Evolutionary conservation across 768 basidiomycete genomes (phyloP).

Genomic region (Ramaria sp.): DNA sequence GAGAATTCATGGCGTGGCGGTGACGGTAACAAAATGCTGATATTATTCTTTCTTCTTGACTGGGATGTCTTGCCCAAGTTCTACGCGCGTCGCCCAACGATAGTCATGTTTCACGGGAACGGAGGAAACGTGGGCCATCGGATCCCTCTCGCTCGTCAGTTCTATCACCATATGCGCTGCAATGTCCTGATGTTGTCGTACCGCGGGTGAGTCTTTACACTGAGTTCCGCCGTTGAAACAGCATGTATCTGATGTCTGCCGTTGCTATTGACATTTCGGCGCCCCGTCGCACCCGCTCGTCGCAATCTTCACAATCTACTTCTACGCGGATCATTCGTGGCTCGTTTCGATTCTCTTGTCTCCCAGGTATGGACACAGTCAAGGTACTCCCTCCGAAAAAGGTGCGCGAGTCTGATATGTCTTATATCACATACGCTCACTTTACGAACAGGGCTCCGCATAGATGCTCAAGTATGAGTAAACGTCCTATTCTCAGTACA

Average conservation of each 20-base stretch:
- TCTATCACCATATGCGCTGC: slow-evolving; percentile 74
- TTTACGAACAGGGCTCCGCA: slow-evolving; percentile 48
- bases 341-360: no score
- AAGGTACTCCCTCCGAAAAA: slow-evolving; percentile 78
- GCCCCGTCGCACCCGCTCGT: neutral
- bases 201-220: slow-evolving; percentile 52
- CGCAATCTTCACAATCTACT: no score
- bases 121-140: slow-evolving; percentile 84
- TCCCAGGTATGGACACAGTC: slow-evolving; percentile 74
- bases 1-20: slow-evolving; percentile 5
- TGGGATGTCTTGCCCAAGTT: slow-evolving; percentile 20
- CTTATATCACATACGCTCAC: neutral
- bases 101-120: slow-evolving; percentile 92
- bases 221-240: neutral
- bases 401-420: slow-evolving; percentile 32
- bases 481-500: neutral
- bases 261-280: neutral
- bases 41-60: neutral
- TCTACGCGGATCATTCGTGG: no score
- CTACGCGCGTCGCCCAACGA: slow-evolving; percentile 55
- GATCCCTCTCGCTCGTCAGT: slow-evolving; percentile 76
- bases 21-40: neutral
- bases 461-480: slow-evolving; percentile 69
- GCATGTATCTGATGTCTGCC: neutral
- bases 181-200: slow-evolving; percentile 95